phyloP scores from a whole-genome alignment of 257 asterid species.

The Capsicum chinense region DNA sequence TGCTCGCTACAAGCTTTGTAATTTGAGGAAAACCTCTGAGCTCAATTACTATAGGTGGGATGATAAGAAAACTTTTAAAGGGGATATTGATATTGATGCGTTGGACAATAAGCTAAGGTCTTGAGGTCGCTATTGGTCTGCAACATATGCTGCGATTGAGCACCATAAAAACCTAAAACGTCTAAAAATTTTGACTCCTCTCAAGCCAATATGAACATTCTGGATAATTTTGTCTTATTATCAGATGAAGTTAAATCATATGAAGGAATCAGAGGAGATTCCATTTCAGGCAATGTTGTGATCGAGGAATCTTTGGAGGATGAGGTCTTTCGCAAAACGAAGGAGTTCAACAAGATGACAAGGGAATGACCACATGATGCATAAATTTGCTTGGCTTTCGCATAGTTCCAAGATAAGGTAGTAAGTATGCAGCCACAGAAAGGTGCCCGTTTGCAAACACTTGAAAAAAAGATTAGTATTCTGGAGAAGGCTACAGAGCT shows the following conservation, averaged over 20 bases:
- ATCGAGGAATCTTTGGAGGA: conserved; percentile 97
- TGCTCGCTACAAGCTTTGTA: conserved; percentile 81
- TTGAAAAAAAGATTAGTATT: conserved; percentile 93
- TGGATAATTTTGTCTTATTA: conserved; percentile 64
- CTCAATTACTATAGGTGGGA: conserved; percentile 39
- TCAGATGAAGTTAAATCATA: conserved; percentile 36
- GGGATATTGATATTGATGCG: conserved; percentile 73
- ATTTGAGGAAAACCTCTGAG: conserved; percentile 53
- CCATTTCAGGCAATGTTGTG: conserved; percentile 39
- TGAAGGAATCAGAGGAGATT: conserved; percentile 46
- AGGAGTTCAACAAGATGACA: conserved; percentile 81
- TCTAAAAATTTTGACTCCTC: conserved; percentile 54
- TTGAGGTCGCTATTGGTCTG: conserved; percentile 95
- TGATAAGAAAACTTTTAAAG: conserved; percentile 46
- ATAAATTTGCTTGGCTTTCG: conserved; percentile 76
- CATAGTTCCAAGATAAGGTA: conserved; percentile 90
- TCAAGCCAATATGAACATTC: conserved; percentile 44
- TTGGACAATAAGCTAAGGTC: conserved; percentile 70
- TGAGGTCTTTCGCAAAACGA: conserved; percentile 75
- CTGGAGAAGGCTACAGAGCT: conserved; percentile 93
- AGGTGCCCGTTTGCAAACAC: conserved; percentile 91
- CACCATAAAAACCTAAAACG: conserved; percentile 89
- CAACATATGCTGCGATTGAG: conserved; percentile 76
- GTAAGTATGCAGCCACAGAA: conserved; percentile 84
- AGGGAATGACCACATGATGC: conserved; percentile 89